Conservation (phyloP, 1,139 yeast genomes). For the Geotrichum citri-aurantii region DNA sequence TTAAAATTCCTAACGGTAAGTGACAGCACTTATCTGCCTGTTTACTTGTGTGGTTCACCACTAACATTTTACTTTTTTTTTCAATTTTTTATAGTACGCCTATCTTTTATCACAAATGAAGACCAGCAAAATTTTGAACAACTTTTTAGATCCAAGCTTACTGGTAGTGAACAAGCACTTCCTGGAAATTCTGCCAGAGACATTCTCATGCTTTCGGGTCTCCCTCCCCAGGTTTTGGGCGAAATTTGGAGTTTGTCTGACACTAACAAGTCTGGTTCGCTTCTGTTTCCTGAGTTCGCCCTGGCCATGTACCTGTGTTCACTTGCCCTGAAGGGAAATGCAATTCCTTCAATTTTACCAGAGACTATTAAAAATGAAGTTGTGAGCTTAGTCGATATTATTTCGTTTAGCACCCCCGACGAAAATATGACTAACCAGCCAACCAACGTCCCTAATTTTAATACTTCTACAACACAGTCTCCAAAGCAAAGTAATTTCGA, state of each 20-base stretch:
- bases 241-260: slow-evolving; percentile 90
- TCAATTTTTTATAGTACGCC: slow-evolving; percentile 42
- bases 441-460: slow-evolving; percentile 32
- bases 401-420: slow-evolving; percentile 72
- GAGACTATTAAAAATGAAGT: slow-evolving; percentile 76
- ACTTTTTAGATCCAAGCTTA: slow-evolving; percentile 70
- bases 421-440: slow-evolving; percentile 30
- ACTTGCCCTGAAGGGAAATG: slow-evolving; percentile 66
- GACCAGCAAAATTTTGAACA: slow-evolving; percentile 85
- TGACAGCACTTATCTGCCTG: slow-evolving; percentile 30
- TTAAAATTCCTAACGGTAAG: slow-evolving; percentile 33
- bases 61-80: background rate
- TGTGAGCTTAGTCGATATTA: slow-evolving; percentile 78
- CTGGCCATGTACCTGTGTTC: slow-evolving; percentile 86
- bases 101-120: slow-evolving; percentile 75
- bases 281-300: slow-evolving; percentile 92
- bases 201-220: slow-evolving; percentile 73
- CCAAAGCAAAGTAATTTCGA: slow-evolving; percentile 30
- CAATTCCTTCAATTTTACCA: slow-evolving; percentile 69
- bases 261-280: slow-evolving; percentile 75
- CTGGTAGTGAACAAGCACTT: slow-evolving; percentile 71
- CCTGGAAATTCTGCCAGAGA: slow-evolving; percentile 69
- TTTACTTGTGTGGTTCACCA: slow-evolving; percentile 16
- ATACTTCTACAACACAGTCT: slow-evolving; percentile 25
- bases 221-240: slow-evolving; percentile 70